Conservation (phyloP, 1,139 yeast genomes). For the Yamadazyma mexicana region DNA sequence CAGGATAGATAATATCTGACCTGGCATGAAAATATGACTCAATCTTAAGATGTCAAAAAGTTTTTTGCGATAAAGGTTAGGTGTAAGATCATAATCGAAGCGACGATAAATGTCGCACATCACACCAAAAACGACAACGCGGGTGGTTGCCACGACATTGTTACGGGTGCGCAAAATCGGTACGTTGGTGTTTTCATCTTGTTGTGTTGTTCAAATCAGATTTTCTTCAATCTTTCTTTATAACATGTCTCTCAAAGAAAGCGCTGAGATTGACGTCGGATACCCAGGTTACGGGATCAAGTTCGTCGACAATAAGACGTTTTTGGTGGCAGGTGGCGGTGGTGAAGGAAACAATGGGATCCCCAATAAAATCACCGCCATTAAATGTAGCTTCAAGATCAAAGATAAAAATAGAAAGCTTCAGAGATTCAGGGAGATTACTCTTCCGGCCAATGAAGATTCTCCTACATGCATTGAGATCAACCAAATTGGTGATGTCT, state of each 20-base stretch:
- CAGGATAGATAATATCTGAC: conserved; percentile 37
- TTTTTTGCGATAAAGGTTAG: too few species aligned
- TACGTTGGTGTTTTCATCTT: neutral
- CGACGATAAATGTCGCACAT: neutral
- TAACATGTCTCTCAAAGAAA: conserved; percentile 36
- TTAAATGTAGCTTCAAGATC: conserved; percentile 56
- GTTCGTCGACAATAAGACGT: conserved; percentile 60
- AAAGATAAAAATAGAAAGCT: conserved; percentile 50
- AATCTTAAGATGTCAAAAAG: too few species aligned
- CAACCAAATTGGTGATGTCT: conserved; percentile 15
- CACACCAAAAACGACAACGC: too few species aligned
- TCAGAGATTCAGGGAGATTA: conserved; percentile 63
- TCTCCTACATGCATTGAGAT: conserved; percentile 71
- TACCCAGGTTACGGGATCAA: conserved; percentile 83
- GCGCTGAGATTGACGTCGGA: conserved; percentile 55
- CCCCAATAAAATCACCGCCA: conserved; percentile 79
- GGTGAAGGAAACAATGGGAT: conserved; percentile 91
- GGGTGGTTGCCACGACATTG: neutral
- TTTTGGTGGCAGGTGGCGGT: conserved; percentile 89
- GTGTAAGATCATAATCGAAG: neutral
- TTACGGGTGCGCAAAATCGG: neutral
- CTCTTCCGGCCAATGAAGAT: conserved; percentile 63
- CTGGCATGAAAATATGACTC: conserved; percentile 10
- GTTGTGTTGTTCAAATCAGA: neutral
- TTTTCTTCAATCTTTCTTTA: too few species aligned